A percentile compares a stretch with the other conserved stretches of the same genome.
phyloP scores from a whole-genome alignment of 2,329 filamentous ascomycete genomes.

The Hypoxylon sp. region DNA sequence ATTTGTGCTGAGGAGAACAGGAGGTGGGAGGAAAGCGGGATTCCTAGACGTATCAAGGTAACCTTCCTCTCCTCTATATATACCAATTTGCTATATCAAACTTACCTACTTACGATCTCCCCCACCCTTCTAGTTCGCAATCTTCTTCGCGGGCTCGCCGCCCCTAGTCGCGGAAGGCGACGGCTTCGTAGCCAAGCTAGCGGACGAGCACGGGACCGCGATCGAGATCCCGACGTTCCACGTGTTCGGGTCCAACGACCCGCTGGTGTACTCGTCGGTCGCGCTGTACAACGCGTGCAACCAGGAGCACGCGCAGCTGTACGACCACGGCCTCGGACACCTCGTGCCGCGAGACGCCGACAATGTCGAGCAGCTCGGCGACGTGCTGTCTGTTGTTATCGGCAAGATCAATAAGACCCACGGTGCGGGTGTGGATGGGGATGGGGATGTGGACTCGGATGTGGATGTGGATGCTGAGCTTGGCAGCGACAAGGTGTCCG shows the following conservation, averaged over 20 bases:
- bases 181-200: conserved; percentile 49
- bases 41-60: conserved; percentile 50
- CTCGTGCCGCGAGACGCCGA: conserved; percentile 59
- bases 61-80: not conserved
- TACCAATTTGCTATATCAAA: not conserved
- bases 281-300: conserved; percentile 66
- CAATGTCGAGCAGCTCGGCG: conserved; percentile 47
- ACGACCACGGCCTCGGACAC: conserved; percentile 67
- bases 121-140: conserved; percentile 55
- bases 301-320: conserved; percentile 60
- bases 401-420: conserved; percentile 31
- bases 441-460: not conserved
- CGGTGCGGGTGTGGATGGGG: not conserved
- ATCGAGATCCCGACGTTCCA: conserved; percentile 58
- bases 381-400: conserved; percentile 44
- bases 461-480: too few relatives aligned
- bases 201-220: conserved; percentile 51
- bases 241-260: conserved; percentile 61
- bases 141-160: conserved; percentile 63
- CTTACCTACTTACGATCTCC: not conserved
- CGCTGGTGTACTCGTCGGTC: conserved; percentile 63
- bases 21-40: conserved; percentile 48
- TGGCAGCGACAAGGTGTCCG: conserved; percentile 2
- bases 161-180: conserved; percentile 52
- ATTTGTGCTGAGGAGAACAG: conserved; percentile 58